phyloP scores from a whole-genome alignment of 164 flowering plant genomes.

The Nymphaea colorata region DNA sequence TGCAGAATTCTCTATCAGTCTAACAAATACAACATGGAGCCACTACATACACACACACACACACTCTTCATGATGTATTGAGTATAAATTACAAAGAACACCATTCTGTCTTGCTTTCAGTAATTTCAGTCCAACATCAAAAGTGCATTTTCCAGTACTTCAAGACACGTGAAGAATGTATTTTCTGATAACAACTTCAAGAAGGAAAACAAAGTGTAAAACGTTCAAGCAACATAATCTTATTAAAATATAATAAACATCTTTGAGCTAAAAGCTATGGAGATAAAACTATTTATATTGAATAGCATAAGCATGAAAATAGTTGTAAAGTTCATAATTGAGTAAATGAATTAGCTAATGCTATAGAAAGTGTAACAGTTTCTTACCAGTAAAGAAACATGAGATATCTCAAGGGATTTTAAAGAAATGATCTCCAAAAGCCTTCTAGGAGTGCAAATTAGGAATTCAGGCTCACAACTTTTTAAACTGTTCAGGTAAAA shows the following conservation, averaged over 20 bases:
- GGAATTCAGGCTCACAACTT: slow-evolving; percentile 89
- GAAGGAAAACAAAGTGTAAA: neutral
- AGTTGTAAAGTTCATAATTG: neutral
- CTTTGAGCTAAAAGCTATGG: too few species aligned
- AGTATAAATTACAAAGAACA: too few species aligned
- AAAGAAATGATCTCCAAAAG: slow-evolving; percentile 68
- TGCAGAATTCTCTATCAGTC: too few species aligned
- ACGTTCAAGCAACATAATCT: neutral
- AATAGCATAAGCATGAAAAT: neutral
- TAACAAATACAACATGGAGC: too few species aligned
- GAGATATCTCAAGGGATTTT: slow-evolving; percentile 62
- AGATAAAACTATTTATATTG: neutral
- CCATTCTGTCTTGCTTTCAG: too few species aligned
- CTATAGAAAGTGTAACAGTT: neutral
- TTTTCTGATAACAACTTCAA: neutral
- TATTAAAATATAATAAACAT: neutral
- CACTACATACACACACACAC: too few species aligned
- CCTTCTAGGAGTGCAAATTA: slow-evolving; percentile 80
- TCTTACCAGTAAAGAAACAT: slow-evolving; percentile 64
- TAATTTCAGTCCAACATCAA: too few species aligned
- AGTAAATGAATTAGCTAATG: neutral
- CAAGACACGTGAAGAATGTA: too few species aligned
- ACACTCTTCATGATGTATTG: too few species aligned
- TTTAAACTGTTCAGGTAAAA: slow-evolving; percentile 31
- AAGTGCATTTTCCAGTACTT: too few species aligned